Conservation (phyloP, 2,329 filamentous ascomycete genomes). For the Cryoendolithus antarcticus region DNA sequence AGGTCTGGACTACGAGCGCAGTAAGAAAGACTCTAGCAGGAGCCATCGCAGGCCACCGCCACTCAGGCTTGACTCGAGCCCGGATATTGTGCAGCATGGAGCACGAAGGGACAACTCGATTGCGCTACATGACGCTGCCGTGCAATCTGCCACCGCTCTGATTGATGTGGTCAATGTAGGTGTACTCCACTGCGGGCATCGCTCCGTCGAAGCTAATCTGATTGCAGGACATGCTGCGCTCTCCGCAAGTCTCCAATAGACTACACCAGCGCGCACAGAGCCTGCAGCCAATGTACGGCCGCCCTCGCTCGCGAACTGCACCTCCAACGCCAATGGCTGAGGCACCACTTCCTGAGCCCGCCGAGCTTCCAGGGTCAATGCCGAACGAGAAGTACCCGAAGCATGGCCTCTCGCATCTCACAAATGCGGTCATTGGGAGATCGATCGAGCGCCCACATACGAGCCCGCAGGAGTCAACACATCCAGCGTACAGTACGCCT, state of each 20-base stretch:
- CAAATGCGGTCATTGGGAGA: conserved; percentile 1
- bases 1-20: conserved; percentile 13
- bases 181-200: no score
- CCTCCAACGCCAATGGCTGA: conserved; percentile 26
- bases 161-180: conserved; percentile 26
- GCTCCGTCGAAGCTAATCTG: no score
- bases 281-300: conserved; percentile 24
- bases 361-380: conserved; percentile 18
- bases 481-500: no score
- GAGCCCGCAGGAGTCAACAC: conserved; percentile 11
- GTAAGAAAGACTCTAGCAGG: conserved; percentile 9
- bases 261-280: conserved; percentile 16
- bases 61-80: conserved; percentile 11
- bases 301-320: conserved; percentile 29
- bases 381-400: conserved; percentile 1
- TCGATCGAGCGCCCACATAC: conserved; percentile 11
- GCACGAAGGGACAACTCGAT: conserved; percentile 12
- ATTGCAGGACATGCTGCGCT: conserved; percentile 26
- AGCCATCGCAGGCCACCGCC: conserved; percentile 13
- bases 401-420: no score
- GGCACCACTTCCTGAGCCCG: conserved; percentile 11
- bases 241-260: conserved; percentile 24
- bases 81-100: not conserved
- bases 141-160: conserved; percentile 22
- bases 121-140: conserved; percentile 19